A percentile compares a stretch with the other conserved stretches of the same genome.
These are phyloP conservation scores for Entomortierella parvispora DNA, from an alignment of 192 early-diverging fungal species.

Conservation along the genomic window DNA sequence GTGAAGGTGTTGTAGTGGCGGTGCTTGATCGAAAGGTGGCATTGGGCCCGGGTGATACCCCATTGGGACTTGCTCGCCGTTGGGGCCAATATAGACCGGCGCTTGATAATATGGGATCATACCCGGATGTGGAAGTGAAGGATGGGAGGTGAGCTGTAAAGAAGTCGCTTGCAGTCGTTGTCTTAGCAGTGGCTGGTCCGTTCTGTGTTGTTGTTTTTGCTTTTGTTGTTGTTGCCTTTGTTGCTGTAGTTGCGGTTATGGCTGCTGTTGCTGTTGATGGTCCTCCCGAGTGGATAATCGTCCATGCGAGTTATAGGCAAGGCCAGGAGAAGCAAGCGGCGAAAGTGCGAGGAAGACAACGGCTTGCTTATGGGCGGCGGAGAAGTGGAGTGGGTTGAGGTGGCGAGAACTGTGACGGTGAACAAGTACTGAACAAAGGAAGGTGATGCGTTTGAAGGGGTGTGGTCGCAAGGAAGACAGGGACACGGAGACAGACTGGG, in stretches of 20 bases:
- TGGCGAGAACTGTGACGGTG: too few relatives aligned
- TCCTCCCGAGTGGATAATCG: background rate
- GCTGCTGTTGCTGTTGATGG: background rate
- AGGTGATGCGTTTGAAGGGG: background rate
- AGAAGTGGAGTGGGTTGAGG: too few relatives aligned
- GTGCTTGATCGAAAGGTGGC: slow-evolving; percentile 12
- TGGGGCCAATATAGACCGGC: slow-evolving; percentile 38
- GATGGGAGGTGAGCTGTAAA: background rate
- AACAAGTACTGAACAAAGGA: background rate
- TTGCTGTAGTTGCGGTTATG: background rate
- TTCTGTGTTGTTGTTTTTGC: background rate
- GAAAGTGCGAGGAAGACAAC: background rate
- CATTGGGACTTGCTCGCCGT: slow-evolving; percentile 40
- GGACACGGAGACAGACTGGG: too few relatives aligned
- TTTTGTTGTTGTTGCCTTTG: slow-evolving; percentile 9
- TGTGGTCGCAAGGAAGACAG: too few relatives aligned
- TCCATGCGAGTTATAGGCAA: background rate
- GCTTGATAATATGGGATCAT: slow-evolving; percentile 40
- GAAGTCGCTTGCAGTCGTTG: background rate
- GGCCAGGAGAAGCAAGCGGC: background rate
- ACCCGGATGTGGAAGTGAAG: background rate
- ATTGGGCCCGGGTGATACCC: slow-evolving; percentile 35
- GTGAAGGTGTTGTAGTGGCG: slow-evolving; percentile 7
- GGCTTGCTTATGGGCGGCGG: too few relatives aligned
- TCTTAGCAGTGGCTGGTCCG: background rate